These are phyloP conservation scores for Galerina marginata DNA, from an alignment of 768 basidiomycete genomes.

Conservation along the genomic window DNA sequence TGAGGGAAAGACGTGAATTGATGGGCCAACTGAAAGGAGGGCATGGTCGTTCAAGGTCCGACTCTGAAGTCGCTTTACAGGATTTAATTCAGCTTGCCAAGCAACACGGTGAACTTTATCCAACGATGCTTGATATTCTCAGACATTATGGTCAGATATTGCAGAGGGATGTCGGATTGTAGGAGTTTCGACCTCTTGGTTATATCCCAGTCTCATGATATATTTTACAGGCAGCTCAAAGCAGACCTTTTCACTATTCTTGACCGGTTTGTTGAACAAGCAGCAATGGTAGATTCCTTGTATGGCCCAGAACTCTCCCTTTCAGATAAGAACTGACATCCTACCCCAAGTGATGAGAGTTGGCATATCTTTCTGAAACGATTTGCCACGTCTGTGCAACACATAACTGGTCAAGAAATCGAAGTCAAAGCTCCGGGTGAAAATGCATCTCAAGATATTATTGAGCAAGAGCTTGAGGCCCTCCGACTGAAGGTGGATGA, in stretches of 20 bases:
- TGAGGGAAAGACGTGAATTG: conserved; percentile 62
- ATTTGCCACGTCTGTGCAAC: conserved; percentile 65
- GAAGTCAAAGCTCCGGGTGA: conserved; percentile 53
- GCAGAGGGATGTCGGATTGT: conserved; percentile 66
- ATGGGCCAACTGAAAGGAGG: conserved; percentile 30
- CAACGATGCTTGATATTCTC: conserved; percentile 63
- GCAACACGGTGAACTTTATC: conserved; percentile 67
- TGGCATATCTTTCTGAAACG: conserved; percentile 68
- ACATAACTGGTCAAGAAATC: conserved; percentile 68
- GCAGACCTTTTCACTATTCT: conserved; percentile 61
- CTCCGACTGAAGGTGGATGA: conserved; percentile 66
- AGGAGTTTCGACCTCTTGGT: conserved; percentile 15
- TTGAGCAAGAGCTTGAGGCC: conserved; percentile 65
- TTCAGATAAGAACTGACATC: conserved; percentile 9
- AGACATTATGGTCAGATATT: conserved; percentile 61
- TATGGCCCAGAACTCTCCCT: conserved; percentile 36
- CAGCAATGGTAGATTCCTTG: conserved; percentile 66
- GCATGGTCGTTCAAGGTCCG: conserved; percentile 45
- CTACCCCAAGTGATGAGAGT: conserved; percentile 60
- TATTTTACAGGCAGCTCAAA: conserved; percentile 60
- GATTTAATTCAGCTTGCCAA: conserved; percentile 66
- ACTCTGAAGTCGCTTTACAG: conserved; percentile 59
- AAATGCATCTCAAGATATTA: conserved; percentile 41
- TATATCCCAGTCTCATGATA: neutral
- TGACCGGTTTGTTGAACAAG: conserved; percentile 70